Evolutionary conservation across 345 rosid genomes (phyloP).

Genomic region (Barbarea vulgaris): DNA sequence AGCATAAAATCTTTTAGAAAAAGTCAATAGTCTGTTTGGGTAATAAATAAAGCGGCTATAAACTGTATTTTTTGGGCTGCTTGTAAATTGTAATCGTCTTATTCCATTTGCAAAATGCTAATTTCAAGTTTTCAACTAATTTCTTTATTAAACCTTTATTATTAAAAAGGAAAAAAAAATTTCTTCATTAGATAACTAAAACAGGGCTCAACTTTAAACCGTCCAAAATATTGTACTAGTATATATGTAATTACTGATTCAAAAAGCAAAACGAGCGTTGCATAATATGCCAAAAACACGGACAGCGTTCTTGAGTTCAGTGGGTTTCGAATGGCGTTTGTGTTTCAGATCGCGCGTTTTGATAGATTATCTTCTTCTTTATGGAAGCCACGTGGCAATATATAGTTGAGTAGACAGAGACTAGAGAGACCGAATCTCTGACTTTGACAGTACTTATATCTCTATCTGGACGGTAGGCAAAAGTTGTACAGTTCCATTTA

Average conservation of each 20-base stretch:
- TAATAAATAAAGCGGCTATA: neutral
- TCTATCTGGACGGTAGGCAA: constrained; percentile 44
- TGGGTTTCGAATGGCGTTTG: neutral
- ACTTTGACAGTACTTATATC: constrained; percentile 34
- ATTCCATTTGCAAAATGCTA: neutral
- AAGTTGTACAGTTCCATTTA: constrained; percentile 31
- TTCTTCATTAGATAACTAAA: neutral
- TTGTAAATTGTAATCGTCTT: neutral
- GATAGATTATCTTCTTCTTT: neutral
- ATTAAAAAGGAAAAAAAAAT: too few relatives aligned
- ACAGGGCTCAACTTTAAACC: too few relatives aligned
- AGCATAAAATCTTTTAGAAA: too few relatives aligned
- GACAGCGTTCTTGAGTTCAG: too few relatives aligned
- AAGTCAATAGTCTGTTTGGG: neutral
- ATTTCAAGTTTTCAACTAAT: neutral
- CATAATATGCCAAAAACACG: too few relatives aligned
- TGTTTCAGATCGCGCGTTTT: constrained; percentile 28
- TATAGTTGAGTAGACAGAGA: constrained; percentile 35
- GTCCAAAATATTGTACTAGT: neutral
- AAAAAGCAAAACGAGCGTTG: neutral
- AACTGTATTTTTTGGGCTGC: neutral
- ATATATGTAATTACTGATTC: neutral
- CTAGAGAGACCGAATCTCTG: constrained; percentile 41
- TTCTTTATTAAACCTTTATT: too few relatives aligned
- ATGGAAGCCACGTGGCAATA: constrained; percentile 31